A percentile compares a stretch with the other conserved stretches of the same genome.
phyloP scores from a whole-genome alignment of 257 asterid genomes.

The Eucommia ulmoides region DNA sequence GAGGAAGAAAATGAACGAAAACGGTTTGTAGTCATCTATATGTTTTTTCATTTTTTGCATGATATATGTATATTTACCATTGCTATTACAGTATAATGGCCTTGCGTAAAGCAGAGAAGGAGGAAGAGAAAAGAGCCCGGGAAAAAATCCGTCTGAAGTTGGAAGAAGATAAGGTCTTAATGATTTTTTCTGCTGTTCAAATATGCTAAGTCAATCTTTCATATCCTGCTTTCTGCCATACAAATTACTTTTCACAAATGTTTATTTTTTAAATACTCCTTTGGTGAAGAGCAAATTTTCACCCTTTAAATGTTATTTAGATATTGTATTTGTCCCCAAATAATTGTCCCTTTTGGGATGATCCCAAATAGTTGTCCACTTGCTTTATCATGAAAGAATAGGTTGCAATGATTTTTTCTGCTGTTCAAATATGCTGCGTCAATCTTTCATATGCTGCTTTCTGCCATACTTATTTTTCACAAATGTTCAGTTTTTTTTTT shows the following conservation, averaged over 20 bases:
- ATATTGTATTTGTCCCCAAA: no score
- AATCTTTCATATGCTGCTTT: slow-evolving; percentile 2
- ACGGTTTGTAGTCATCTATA: slow-evolving; percentile 53
- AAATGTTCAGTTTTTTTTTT: no score
- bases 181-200: slow-evolving; percentile 4
- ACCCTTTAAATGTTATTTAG: no score
- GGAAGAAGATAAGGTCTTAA: slow-evolving; percentile 90
- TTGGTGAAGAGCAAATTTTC: no score
- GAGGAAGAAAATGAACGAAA: slow-evolving; percentile 99
- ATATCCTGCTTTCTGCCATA: background rate
- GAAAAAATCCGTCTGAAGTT: slow-evolving; percentile 89
- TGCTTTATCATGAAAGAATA: no score
- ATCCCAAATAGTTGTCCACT: no score
- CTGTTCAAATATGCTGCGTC: slow-evolving; percentile 4
- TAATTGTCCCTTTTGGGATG: no score
- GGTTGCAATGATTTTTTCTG: slow-evolving; percentile 32
- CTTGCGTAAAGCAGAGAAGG: slow-evolving; percentile 95
- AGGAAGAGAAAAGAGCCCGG: slow-evolving; percentile 82
- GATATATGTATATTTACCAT: slow-evolving; percentile 3
- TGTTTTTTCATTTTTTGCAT: slow-evolving; percentile 1
- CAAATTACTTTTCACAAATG: background rate
- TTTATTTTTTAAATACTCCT: no score
- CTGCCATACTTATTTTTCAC: background rate
- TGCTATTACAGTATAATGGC: slow-evolving; percentile 50
- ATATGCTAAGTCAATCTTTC: slow-evolving; percentile 8